A percentile compares a stretch with the other conserved stretches of the same genome.
phyloP scores from a whole-genome alignment of 768 basidiomycete genomes.

The Kwoniella mangroviensis region DNA sequence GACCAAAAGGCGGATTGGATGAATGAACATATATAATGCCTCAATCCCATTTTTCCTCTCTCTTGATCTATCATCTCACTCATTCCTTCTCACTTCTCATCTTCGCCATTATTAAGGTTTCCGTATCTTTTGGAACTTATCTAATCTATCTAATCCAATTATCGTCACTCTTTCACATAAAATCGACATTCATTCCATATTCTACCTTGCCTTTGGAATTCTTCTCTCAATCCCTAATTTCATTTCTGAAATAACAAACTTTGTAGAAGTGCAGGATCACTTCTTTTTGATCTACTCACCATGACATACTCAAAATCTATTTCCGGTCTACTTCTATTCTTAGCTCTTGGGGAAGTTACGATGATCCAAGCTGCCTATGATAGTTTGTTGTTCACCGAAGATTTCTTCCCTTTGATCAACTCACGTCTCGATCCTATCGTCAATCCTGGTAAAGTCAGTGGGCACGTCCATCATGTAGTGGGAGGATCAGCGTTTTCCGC shows the following conservation, averaged over 20 bases:
- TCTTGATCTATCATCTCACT: background rate
- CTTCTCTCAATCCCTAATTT: too few relatives aligned
- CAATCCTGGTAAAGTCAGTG: slow-evolving; percentile 39
- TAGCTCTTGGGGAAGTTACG: background rate
- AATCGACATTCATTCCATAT: background rate
- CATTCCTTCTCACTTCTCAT: background rate
- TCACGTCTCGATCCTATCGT: slow-evolving; percentile 52
- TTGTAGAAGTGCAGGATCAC: background rate
- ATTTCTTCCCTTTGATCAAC: slow-evolving; percentile 26
- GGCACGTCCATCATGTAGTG: slow-evolving; percentile 50
- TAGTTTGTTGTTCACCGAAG: slow-evolving; percentile 21
- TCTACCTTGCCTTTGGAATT: too few relatives aligned
- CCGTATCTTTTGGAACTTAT: background rate
- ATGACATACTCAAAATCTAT: background rate
- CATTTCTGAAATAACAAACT: background rate
- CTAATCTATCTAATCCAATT: background rate
- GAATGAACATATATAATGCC: background rate
- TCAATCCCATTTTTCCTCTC: background rate
- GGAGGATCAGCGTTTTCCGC: slow-evolving; percentile 42
- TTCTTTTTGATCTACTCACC: background rate
- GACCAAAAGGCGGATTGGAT: background rate
- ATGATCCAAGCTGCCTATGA: slow-evolving; percentile 7
- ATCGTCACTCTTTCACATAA: background rate
- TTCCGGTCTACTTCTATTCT: background rate
- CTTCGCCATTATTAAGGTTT: background rate